A percentile compares a stretch with the other conserved stretches of the same genome.
These are phyloP conservation scores for Calcarisporium arbuscula DNA, from an alignment of 2,329 filamentous ascomycete species.

Conservation along the genomic window DNA sequence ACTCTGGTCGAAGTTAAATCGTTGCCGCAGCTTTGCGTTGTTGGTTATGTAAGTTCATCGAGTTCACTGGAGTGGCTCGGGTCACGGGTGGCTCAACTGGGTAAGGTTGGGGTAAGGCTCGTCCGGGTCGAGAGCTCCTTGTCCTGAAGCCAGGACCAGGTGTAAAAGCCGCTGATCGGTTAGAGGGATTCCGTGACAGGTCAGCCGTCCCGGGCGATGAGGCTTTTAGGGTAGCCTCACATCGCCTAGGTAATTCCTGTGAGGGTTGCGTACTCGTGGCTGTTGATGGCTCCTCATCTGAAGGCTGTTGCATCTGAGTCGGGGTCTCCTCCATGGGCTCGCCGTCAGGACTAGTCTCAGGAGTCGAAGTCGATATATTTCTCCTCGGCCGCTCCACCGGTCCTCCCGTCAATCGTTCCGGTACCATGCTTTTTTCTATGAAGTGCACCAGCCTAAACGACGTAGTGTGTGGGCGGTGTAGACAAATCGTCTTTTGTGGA, in stretches of 20 bases:
- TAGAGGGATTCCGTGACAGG: slow-evolving; percentile 27
- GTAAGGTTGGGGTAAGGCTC: slow-evolving; percentile 11
- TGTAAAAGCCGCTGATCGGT: slow-evolving; percentile 25
- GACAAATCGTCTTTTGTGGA: no score
- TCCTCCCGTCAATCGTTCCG: slow-evolving; percentile 40
- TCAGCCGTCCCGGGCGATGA: slow-evolving; percentile 18
- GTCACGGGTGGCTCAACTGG: slow-evolving; percentile 74
- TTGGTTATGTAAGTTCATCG: slow-evolving; percentile 77
- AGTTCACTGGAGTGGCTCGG: slow-evolving; percentile 73
- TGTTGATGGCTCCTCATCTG: slow-evolving; percentile 26
- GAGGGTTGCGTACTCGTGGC: slow-evolving; percentile 23
- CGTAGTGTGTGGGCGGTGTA: no score
- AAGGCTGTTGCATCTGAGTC: slow-evolving; percentile 25
- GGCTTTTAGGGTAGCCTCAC: slow-evolving; percentile 22
- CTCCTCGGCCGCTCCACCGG: slow-evolving; percentile 25
- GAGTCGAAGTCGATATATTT: slow-evolving; percentile 30
- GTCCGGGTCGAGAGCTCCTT: slow-evolving; percentile 13
- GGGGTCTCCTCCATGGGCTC: slow-evolving; percentile 37
- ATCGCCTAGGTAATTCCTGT: slow-evolving; percentile 30
- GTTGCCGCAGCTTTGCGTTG: slow-evolving; percentile 73
- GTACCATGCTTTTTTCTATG: slow-evolving; percentile 25
- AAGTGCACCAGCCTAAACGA: neutral
- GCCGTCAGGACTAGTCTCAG: slow-evolving; percentile 35
- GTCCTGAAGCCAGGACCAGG: slow-evolving; percentile 17
- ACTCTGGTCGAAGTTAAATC: slow-evolving; percentile 90